phyloP scores from a whole-genome alignment of 2,329 filamentous ascomycete species.

The Cercospora sp. region DNA sequence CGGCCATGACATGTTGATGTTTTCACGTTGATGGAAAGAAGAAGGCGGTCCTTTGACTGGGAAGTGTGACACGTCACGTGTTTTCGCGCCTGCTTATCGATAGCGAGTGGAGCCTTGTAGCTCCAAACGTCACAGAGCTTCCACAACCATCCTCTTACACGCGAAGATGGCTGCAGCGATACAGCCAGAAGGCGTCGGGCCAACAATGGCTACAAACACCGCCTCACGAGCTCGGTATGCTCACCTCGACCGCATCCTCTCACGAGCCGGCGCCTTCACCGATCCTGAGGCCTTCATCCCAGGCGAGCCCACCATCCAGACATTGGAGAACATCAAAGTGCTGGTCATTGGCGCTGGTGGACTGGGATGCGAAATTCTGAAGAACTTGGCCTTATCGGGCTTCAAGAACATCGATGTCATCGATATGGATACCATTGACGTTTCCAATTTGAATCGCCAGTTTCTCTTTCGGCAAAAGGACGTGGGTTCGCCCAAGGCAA shows the following conservation, averaged over 20 bases:
- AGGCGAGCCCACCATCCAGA: conserved; percentile 55
- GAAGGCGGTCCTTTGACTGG: not conserved
- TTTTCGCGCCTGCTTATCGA: conserved; percentile 13
- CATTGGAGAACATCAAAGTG: conserved; percentile 66
- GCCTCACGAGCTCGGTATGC: conserved; percentile 58
- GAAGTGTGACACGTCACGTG: conserved; percentile 3
- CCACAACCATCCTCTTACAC: not conserved
- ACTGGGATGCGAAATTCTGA: conserved; percentile 92
- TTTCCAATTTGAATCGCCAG: conserved; percentile 95
- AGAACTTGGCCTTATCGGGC: conserved; percentile 90
- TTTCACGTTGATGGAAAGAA: conserved; percentile 21
- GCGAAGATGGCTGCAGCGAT: conserved; percentile 28
- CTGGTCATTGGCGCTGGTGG: conserved; percentile 80
- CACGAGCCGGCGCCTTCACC: conserved; percentile 76
- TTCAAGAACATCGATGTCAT: conserved; percentile 99
- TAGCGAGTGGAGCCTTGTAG: not conserved
- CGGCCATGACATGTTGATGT: conserved; percentile 47
- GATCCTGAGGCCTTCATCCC: conserved; percentile 55
- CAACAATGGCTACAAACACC: conserved; percentile 37
- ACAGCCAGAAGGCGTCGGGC: conserved; percentile 23
- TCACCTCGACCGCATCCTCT: conserved; percentile 79
- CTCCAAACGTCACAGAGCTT: conserved; percentile 1
- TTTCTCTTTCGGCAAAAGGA: conserved; percentile 92
- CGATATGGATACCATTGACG: conserved; percentile 99
- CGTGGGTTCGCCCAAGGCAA: conserved; percentile 90